Base-by-base conservation (phyloP, 768 basidiomycete species). In the Asterophora parasitica region DNA sequence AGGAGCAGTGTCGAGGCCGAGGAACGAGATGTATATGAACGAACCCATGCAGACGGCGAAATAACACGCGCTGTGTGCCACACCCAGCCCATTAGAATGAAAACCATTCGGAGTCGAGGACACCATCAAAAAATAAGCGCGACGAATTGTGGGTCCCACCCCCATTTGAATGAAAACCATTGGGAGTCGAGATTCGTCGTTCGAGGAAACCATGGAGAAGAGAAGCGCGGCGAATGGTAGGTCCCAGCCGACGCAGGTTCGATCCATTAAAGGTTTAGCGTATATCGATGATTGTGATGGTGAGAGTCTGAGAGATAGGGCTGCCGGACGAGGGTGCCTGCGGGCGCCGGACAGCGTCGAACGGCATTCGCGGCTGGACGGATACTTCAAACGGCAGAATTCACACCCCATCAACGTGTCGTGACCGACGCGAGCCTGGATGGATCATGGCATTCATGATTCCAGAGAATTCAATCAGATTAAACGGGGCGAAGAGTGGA, bases 291-390 rank as follows among this genome's bases (percentile, higher is more conserved):
- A 42, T 26, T 30, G 38, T 31, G 34, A 48, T 49, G 23, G 23
- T 23, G 23, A 23, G 23, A 23, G 23, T 23, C 23, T 23, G 26
- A 34, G 17, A 43, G 9, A 35, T 35, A 13, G 32, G 37, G 23
- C 41, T 28, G 28, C 41, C 19, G 41, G 32, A 6, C n/a, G 37
- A 32, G 36, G 49, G 49, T 44, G 36, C 42, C 43, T 50, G 49
- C 40, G 33, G 44, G 7, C 23, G 16, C 17, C 30, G 15, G 35
- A 17, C 17, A 4, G 3, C 10, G 42, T 32, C 20, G 32, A 16
- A 33, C 23, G 32, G 32, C 16, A 31, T 15, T 30, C 30, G 30
- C 30, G 30, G 30, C 8, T 4, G 9, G 9, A 9, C 9, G 4
- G 30, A 8, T 23, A 23, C 6, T 3, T 3, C 3, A 15, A 34